Base-by-base conservation (phyloP, 2,329 filamentous ascomycete species). In the Fusarium decemcellulare region DNA sequence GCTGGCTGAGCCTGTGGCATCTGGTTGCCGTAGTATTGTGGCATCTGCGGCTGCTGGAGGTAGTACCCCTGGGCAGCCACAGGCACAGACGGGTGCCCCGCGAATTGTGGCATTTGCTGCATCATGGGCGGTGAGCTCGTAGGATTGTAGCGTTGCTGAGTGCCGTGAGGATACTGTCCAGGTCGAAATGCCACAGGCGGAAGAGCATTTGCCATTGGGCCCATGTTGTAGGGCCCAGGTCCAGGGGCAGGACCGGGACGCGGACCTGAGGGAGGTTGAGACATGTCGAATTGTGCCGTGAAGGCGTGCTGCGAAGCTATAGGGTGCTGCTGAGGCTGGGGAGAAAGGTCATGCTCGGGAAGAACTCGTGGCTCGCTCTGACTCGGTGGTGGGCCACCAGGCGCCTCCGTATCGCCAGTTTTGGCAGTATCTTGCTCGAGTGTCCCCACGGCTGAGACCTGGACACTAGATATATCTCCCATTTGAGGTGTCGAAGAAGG, bases 51-150 rank as follows among this genome's bases (percentile, higher is more conserved):
- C 52, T 84, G 84, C 9, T 81, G 78, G 56, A 84, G 65, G 64
- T 87, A 88, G 67, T 85, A 88, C 27, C 80, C 80, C 50, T 84
- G 84, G 16, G 74, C 77, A 23, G 77, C 63, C 62, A 84, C 74
- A 15, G 78, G 73, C 70, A 86, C 79, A 27, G 76, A 66, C 9
- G 74, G 70, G 60, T 82, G 82, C 1, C 76, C 76, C 12, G 77
- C 75, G 60, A 81, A 87, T 42, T 82, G 83, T 16, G 79, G 65
- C 71, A 84, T 80, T 34, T 80, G 79, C 29, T 76, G 79, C 58
- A 83, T 77, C 72, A 82, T 77, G 11, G 76, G 74, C n/a, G 80
- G 76, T 18, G 82, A 79, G 29, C 77, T 68, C 74, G 78, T 43
- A 67, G 79, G 63, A 60, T 75, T 75, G 66, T 77, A 81, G 43